phyloP scores from a whole-genome alignment of 163 green algal genomes.

The Chlamydomonas reinhardtii region DNA sequence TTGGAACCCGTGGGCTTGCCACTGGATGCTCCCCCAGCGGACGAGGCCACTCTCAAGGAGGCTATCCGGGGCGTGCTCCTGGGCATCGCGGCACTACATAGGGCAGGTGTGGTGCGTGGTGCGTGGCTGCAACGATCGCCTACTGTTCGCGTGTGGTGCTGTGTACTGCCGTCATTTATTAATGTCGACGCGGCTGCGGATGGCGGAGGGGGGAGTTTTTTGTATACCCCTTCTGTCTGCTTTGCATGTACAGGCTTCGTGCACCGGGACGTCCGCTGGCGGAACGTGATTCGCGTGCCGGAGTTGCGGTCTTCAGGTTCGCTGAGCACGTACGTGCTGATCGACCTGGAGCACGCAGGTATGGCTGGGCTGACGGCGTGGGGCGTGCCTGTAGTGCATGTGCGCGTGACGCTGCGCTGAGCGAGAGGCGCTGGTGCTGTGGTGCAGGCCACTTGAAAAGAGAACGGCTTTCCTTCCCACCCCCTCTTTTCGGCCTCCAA shows the following conservation, averaged over 20 bases:
- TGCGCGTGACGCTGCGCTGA: too few species aligned
- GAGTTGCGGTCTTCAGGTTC: background rate
- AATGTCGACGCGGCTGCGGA: background rate
- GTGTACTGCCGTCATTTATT: too few species aligned
- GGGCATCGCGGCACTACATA: background rate
- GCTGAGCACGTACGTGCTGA: background rate
- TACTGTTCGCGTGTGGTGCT: background rate
- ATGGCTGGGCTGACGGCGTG: background rate
- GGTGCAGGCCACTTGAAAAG: too few species aligned
- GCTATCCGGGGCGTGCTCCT: background rate
- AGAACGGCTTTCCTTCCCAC: too few species aligned
- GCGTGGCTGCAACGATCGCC: background rate
- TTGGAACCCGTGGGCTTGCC: background rate
- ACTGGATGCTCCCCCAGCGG: too few species aligned
- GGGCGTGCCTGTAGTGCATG: background rate
- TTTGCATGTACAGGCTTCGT: background rate
- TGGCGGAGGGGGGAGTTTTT: background rate
- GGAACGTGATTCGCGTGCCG: background rate
- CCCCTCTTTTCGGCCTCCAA: background rate
- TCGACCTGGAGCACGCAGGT: background rate
- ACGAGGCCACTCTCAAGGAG: background rate
- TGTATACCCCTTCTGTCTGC: background rate
- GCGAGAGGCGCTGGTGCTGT: too few species aligned
- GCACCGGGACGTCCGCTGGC: background rate
- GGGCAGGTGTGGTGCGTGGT: background rate